Conservation (phyloP, 2,329 filamentous ascomycete genomes). For the Ascochyta koolunga region DNA sequence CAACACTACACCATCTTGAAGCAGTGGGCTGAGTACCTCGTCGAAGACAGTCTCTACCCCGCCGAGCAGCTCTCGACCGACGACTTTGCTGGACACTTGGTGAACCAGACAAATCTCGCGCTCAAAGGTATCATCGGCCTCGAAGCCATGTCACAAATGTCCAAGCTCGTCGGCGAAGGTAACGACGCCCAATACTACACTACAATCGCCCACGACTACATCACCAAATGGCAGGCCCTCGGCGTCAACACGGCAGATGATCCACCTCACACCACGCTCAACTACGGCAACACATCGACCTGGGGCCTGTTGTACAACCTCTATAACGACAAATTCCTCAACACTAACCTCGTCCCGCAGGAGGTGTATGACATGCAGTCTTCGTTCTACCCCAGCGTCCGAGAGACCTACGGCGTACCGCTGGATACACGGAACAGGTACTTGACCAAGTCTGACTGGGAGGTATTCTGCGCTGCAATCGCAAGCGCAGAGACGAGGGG, state of each 20-base stretch:
- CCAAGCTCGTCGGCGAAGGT: conserved; percentile 64
- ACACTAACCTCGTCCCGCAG: conserved; percentile 70
- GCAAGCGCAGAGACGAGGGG: conserved; percentile 70
- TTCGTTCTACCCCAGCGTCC: conserved; percentile 78
- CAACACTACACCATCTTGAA: conserved; percentile 74
- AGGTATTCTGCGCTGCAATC: conserved; percentile 85
- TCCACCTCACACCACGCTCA: conserved; percentile 74
- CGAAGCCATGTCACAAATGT: conserved; percentile 75
- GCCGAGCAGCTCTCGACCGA: conserved; percentile 83
- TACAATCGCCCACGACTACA: conserved; percentile 69
- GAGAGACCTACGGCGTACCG: conserved; percentile 81
- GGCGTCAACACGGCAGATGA: conserved; percentile 68
- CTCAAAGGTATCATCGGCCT: conserved; percentile 85
- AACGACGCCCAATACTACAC: conserved; percentile 65
- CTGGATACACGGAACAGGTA: conserved; percentile 80
- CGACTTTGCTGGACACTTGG: conserved; percentile 79
- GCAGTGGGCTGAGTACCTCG: conserved; percentile 79
- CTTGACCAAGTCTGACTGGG: conserved; percentile 86
- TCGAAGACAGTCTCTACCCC: conserved; percentile 74
- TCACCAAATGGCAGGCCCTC: conserved; percentile 72
- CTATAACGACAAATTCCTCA: conserved; percentile 66
- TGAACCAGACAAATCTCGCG: conserved; percentile 80
- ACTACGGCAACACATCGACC: conserved; percentile 79
- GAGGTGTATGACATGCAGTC: conserved; percentile 80
- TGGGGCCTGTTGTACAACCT: conserved; percentile 88